These are phyloP conservation scores for Penicillium crustosum DNA, from an alignment of 2,329 filamentous ascomycete genomes.

Conservation along the genomic window DNA sequence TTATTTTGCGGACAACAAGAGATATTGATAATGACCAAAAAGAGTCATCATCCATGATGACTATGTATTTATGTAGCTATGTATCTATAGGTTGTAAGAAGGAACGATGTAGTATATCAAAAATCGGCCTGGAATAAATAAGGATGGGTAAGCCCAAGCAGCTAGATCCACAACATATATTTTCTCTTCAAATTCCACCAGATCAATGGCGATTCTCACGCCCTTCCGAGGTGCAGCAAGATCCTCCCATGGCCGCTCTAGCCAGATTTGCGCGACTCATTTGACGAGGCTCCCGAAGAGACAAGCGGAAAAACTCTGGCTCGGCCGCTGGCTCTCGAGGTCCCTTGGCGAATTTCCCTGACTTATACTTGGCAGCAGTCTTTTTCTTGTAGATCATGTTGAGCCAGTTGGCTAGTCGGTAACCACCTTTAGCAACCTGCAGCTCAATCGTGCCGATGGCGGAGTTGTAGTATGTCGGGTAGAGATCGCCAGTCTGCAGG, in stretches of 20 bases:
- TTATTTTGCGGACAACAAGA: too few relatives aligned
- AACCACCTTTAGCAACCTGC: conserved; percentile 68
- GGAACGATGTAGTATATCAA: neutral
- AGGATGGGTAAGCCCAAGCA: neutral
- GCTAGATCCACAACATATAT: neutral
- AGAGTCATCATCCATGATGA: too few relatives aligned
- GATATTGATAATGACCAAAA: too few relatives aligned
- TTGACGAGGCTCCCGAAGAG: conserved; percentile 11
- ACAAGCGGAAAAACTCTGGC: conserved; percentile 9
- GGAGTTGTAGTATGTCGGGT: conserved; percentile 54
- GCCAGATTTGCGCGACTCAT: conserved; percentile 22
- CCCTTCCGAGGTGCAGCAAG: conserved; percentile 16
- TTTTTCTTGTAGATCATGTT: conserved; percentile 20
- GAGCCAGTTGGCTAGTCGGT: conserved; percentile 60
- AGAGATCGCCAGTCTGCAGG: conserved; percentile 63
- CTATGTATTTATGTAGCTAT: too few relatives aligned
- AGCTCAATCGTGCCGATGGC: conserved; percentile 59
- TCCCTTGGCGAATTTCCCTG: conserved; percentile 2
- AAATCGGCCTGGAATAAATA: neutral
- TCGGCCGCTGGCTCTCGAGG: neutral
- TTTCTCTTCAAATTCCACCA: neutral
- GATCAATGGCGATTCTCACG: conserved; percentile 13
- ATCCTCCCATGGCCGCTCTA: conserved; percentile 23
- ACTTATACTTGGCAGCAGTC: conserved; percentile 17
- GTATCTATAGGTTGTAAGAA: too few relatives aligned